Percentiles rank a stretch among this genome's conserved stretches.
Evolutionary conservation across 768 basidiomycete genomes (phyloP).

Genomic region (Roridomyces roridus): DNA sequence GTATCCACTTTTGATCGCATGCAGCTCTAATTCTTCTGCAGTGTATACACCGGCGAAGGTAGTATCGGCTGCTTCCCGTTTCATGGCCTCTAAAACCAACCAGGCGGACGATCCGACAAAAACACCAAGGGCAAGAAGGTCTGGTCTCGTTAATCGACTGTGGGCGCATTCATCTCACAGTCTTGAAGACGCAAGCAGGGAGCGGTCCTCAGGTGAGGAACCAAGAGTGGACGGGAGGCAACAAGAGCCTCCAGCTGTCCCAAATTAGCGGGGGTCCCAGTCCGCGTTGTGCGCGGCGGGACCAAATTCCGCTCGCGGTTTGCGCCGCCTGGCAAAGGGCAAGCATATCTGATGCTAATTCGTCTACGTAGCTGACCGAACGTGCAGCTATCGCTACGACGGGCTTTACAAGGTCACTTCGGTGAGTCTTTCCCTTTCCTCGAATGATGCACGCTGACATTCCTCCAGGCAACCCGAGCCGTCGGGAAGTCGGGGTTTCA

Average conservation of each 20-base stretch:
- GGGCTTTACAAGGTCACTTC: constrained; percentile 31
- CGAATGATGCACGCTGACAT: background rate
- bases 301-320: constrained; percentile 20
- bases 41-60: constrained; percentile 11
- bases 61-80: background rate
- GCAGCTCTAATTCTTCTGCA: background rate
- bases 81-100: too few relatives aligned
- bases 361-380: background rate
- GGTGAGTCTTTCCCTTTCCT: constrained; percentile 2
- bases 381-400: constrained; percentile 32
- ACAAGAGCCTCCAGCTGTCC: constrained; percentile 34
- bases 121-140: background rate
- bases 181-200: constrained; percentile 26
- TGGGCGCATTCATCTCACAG: too few relatives aligned
- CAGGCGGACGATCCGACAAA: background rate
- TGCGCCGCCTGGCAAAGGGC: constrained; percentile 34
- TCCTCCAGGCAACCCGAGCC: constrained; percentile 22
- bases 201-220: constrained; percentile 40
- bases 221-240: constrained; percentile 30
- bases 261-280: constrained; percentile 32
- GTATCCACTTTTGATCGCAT: constrained; percentile 3
- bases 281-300: constrained; percentile 45
- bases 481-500: constrained; percentile 27
- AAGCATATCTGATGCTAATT: constrained; percentile 1
- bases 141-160: background rate